Conservation (phyloP, 2,329 filamentous ascomycete species). For the Botrytis porri region DNA sequence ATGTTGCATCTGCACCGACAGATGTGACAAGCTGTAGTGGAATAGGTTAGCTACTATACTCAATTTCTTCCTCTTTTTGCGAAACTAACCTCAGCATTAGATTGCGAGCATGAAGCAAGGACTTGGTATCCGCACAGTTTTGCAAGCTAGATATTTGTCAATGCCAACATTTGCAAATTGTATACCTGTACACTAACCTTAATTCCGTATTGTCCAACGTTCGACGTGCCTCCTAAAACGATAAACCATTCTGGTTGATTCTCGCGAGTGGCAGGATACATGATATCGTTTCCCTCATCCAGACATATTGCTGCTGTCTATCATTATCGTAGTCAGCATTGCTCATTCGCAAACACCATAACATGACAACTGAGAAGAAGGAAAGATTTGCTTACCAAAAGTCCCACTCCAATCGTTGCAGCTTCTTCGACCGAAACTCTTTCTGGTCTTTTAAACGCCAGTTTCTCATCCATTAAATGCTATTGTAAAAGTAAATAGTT, state of each 20-base stretch:
- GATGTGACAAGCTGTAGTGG: constrained; percentile 31
- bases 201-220: constrained; percentile 40
- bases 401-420: constrained; percentile 40
- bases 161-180: neutral
- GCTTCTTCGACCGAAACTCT: constrained; percentile 37
- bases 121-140: constrained; percentile 41
- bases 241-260: constrained; percentile 41
- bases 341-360: neutral
- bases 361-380: neutral
- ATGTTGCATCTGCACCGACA: constrained; percentile 38
- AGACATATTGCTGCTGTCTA: constrained; percentile 14
- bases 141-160: constrained; percentile 33
- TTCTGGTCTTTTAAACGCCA: constrained; percentile 37
- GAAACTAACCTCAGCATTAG: constrained; percentile 1
- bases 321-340: neutral
- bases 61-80: neutral
- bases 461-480: constrained; percentile 41
- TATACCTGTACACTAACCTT: constrained; percentile 25
- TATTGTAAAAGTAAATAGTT: neutral
- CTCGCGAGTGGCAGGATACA: neutral
- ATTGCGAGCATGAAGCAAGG: constrained; percentile 40
- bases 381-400: constrained; percentile 33
- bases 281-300: constrained; percentile 1
- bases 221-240: constrained; percentile 40
- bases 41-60: neutral